Conservation (phyloP, 179 eudicot species). For the Drosera spatulata region DNA sequence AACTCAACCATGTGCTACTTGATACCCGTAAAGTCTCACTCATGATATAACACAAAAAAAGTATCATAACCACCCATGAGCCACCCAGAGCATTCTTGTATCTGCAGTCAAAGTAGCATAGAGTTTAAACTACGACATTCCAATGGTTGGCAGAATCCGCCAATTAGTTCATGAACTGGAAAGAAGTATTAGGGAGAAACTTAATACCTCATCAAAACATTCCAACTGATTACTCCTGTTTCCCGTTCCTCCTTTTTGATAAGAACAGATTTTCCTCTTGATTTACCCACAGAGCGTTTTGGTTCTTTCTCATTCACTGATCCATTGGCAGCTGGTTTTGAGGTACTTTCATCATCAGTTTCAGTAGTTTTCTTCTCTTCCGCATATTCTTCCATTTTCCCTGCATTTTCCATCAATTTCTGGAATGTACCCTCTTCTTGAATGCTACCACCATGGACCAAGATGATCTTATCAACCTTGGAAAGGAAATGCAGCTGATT, state of each 20-base stretch:
- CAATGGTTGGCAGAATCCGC: not conserved
- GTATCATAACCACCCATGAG: constrained; percentile 78
- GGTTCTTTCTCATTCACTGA: constrained; percentile 18
- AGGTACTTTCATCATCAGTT: constrained; percentile 14
- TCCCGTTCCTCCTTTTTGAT: constrained; percentile 93
- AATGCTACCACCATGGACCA: constrained; percentile 65
- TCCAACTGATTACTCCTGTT: constrained; percentile 79
- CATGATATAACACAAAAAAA: constrained; percentile 56
- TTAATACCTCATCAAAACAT: constrained; percentile 63
- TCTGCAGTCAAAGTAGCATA: constrained; percentile 22
- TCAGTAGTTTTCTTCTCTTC: constrained; percentile 31
- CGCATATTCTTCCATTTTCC: constrained; percentile 67
- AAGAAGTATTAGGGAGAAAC: not conserved
- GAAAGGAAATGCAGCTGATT: constrained; percentile 91
- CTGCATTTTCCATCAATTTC: constrained; percentile 85
- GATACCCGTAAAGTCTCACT: constrained; percentile 67
- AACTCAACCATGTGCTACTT: constrained; percentile 94
- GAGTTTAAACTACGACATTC: not conserved
- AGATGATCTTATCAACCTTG: constrained; percentile 65
- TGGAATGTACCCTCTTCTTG: constrained; percentile 88
- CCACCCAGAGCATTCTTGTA: constrained; percentile 94
- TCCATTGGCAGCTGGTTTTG: constrained; percentile 24
- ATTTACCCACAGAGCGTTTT: constrained; percentile 16
- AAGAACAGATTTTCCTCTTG: constrained; percentile 65
- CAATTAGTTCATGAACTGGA: no score